Base-by-base conservation (phyloP, 371 early-diverging fungal genomes). In the Mucor ambiguus region DNA sequence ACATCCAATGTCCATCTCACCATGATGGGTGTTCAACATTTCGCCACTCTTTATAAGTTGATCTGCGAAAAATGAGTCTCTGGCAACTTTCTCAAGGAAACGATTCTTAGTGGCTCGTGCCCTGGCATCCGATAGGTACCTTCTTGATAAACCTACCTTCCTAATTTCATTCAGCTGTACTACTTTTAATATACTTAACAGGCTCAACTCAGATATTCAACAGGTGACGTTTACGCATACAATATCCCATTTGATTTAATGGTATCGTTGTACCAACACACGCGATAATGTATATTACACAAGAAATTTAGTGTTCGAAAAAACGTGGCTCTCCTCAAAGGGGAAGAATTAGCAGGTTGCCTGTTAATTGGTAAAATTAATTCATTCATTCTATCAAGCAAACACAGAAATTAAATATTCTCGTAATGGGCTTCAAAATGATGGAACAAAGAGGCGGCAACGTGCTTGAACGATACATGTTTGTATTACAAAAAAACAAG, bases 41-140 rank as follows among this genome's bases (percentile, higher is more conserved):
- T 28, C 9, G 20, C 2, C 10, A 22, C 46, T 10, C 20, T 46
- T 46, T 5, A 3, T 7, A 46, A 10, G 18, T 22, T 10, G 22
- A 22, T 46, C 46, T 46, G 22, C n/a, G 20, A 9, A 10, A n/a
- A 22, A 22, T 46, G 3, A n/a, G 41, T 5, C 18, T 46, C 10
- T 46, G 20, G 46, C 22, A 24, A 24, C 41, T 16, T 18, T 1
- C 6, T 41, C 28, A 59, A 56, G 16, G 32, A 55, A 29, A 46
- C 26, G 58, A 11, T 28, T 29, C 24, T 16, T 61, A 66, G 66
- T 71, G 71, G 71, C 71, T 66, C 67, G 71, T 71, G 71, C 71
- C 67, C 66, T 62, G 28, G 61, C 65, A 56, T 70, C 66, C 70
- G 62, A 70, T 70, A 66, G 67, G 71, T 71, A 63, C 67, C 52